These are phyloP conservation scores for Cerioporus squamosus DNA, from an alignment of 1,284 basidiomycete species.

Conservation along the genomic window DNA sequence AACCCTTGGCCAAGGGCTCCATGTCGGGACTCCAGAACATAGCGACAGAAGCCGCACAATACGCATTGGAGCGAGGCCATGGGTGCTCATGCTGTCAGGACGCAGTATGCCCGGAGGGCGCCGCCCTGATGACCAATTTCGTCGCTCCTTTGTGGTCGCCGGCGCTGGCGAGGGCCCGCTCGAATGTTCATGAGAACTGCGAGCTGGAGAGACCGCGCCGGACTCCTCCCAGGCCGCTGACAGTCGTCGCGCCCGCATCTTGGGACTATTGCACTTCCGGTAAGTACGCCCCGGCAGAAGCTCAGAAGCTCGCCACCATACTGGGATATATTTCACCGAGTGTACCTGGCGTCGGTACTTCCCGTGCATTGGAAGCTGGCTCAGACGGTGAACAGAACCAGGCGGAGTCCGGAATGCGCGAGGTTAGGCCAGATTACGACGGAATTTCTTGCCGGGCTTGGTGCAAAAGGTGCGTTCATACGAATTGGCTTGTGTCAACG, in stretches of 20 bases:
- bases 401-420: background rate
- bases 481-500: background rate
- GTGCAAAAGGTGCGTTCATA: no score
- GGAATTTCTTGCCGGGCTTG: background rate
- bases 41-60: conserved; percentile 3
- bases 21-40: background rate
- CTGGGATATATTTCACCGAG: conserved; percentile 21
- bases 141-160: background rate
- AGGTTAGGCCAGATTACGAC: background rate
- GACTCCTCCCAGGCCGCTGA: conserved; percentile 6
- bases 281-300: conserved; percentile 9
- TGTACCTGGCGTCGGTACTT: conserved; percentile 19
- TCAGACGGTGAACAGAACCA: background rate
- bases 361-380: background rate
- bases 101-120: no score
- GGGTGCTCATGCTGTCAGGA: background rate
- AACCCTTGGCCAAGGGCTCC: background rate
- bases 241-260: conserved; percentile 3
- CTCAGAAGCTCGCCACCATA: background rate
- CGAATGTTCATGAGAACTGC: no score
- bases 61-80: background rate
- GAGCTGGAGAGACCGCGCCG: background rate
- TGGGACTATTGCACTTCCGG: conserved; percentile 16
- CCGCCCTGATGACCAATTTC: background rate
- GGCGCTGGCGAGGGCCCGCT: background rate